Conservation (phyloP, 768 basidiomycete genomes). For the Agrocybe pediades region DNA sequence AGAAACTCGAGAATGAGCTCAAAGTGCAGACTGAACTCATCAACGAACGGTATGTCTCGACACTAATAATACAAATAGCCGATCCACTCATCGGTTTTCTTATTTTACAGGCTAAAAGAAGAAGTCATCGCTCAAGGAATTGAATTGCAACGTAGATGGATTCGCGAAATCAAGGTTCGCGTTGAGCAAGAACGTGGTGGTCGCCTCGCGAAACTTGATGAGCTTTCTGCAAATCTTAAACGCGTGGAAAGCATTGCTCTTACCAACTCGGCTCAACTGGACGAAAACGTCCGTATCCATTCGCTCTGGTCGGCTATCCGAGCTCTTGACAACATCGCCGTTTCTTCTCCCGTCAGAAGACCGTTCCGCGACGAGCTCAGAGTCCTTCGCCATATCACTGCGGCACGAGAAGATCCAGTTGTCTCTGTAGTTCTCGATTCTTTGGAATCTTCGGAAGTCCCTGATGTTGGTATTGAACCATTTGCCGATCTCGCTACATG, state of each 20-base stretch:
- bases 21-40: conserved; percentile 89
- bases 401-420: conserved; percentile 70
- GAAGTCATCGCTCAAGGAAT: conserved; percentile 97
- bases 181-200: conserved; percentile 97
- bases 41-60: conserved; percentile 76
- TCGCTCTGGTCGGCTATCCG: conserved; percentile 92
- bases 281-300: conserved; percentile 91
- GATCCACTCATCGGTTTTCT: conserved; percentile 2
- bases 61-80: not conserved
- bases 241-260: conserved; percentile 88
- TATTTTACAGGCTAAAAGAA: conserved; percentile 71
- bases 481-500: conserved; percentile 89
- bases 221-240: conserved; percentile 87
- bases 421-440: conserved; percentile 67
- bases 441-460: conserved; percentile 70
- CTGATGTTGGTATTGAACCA: conserved; percentile 84
- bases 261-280: conserved; percentile 88
- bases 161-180: conserved; percentile 91
- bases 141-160: conserved; percentile 96
- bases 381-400: conserved; percentile 72
- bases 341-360: conserved; percentile 66
- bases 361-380: conserved; percentile 92
- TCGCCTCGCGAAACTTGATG: conserved; percentile 91
- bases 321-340: conserved; percentile 65
- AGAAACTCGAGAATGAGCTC: conserved; percentile 84